phyloP scores from a whole-genome alignment of 441 rosid species.

The Hura crepitans region DNA sequence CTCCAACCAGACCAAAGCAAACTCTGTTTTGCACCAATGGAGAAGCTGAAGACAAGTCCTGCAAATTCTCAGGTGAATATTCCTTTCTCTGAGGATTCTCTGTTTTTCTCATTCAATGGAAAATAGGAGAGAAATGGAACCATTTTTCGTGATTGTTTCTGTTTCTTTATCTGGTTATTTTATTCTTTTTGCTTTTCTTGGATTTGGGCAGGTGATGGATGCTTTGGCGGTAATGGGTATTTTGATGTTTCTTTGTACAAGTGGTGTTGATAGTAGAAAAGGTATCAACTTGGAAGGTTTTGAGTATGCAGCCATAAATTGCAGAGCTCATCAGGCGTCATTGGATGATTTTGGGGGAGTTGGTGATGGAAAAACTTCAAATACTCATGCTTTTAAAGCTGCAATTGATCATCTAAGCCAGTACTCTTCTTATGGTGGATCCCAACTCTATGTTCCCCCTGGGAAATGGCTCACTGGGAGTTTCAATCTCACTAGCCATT shows the following conservation, averaged over 20 bases:
- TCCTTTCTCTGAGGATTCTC: not conserved
- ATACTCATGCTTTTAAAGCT: slow-evolving; percentile 49
- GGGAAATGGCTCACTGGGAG: slow-evolving; percentile 88
- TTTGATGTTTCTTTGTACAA: slow-evolving; percentile 25
- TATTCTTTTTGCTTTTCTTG: not conserved
- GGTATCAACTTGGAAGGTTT: slow-evolving; percentile 15
- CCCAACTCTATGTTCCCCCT: slow-evolving; percentile 64
- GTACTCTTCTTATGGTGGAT: slow-evolving; percentile 50
- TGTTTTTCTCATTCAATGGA: not conserved
- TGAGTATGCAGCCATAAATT: slow-evolving; percentile 38
- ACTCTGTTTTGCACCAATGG: slow-evolving; percentile 14
- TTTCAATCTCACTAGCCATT: slow-evolving; percentile 72
- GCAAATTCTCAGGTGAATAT: slow-evolving; percentile 24
- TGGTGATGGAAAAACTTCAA: slow-evolving; percentile 67
- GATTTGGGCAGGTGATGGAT: slow-evolving; percentile 29
- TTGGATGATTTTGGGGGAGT: slow-evolving; percentile 72
- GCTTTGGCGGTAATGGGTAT: slow-evolving; percentile 22
- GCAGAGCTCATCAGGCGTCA: slow-evolving; percentile 62
- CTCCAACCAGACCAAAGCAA: slow-evolving; percentile 13
- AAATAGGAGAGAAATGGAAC: no score
- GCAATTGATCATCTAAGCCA: slow-evolving; percentile 50
- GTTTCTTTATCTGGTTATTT: not conserved
- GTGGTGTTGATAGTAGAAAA: slow-evolving; percentile 33
- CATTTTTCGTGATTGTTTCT: not conserved
- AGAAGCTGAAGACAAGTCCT: slow-evolving; percentile 17